These are phyloP conservation scores for Cryptococcus hybrid DNA, from an alignment of 1,284 basidiomycete genomes.

Conservation along the genomic window DNA sequence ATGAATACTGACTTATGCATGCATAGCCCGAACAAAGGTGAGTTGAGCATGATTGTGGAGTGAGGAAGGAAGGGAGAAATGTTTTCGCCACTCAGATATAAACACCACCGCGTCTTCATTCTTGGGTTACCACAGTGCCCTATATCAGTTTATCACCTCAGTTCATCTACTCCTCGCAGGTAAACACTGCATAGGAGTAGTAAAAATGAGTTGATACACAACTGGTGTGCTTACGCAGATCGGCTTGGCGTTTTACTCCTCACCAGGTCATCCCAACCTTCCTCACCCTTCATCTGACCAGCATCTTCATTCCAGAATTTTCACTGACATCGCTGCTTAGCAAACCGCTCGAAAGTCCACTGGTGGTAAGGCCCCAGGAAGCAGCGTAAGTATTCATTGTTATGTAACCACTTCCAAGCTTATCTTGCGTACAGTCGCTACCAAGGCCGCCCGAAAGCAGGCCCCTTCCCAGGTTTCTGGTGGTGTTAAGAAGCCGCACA, in stretches of 20 bases:
- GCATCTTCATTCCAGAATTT: not conserved
- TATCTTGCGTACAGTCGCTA: conserved; percentile 39
- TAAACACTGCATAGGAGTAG: too few species aligned
- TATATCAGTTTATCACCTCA: not conserved
- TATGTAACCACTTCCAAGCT: conserved; percentile 1
- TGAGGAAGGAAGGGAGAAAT: conserved; percentile 2
- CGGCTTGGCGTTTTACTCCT: too few species aligned
- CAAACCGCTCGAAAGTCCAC: conserved; percentile 67
- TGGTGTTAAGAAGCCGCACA: conserved; percentile 63
- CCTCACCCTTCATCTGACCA: not conserved
- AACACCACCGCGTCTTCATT: not conserved
- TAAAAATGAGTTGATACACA: too few species aligned
- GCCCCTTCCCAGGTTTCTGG: conserved; percentile 52
- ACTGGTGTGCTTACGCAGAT: too few species aligned
- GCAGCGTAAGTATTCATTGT: conserved; percentile 49
- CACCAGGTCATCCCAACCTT: not conserved
- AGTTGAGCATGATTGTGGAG: conserved; percentile 8
- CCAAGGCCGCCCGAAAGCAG: conserved; percentile 55
- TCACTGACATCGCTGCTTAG: conserved; percentile 30
- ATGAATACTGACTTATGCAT: conserved; percentile 9
- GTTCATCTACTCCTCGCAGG: too few species aligned
- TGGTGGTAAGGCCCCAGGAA: conserved; percentile 58
- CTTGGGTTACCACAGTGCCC: too few species aligned
- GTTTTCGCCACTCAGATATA: conserved; percentile 7
- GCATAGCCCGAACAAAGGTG: conserved; percentile 37